Evolutionary conservation across 441 rosid genomes (phyloP).

Genomic region (Gossypium trilobum): DNA sequence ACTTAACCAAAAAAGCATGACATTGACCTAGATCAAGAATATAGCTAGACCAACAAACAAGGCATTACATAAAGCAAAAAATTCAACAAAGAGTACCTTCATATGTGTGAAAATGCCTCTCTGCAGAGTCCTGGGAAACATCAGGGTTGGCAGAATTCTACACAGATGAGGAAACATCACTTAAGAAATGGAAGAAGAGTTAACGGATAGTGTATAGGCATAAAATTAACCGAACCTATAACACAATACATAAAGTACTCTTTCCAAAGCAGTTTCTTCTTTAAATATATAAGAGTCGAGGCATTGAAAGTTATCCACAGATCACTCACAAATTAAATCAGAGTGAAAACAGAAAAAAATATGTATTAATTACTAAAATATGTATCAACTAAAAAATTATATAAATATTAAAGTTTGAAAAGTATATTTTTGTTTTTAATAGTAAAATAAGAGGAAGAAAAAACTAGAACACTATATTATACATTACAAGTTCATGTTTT

Average conservation of each 20-base stretch:
- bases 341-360: no score
- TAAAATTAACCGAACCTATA: not conserved
- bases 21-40: not conserved
- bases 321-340: no score
- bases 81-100: conserved; percentile 41
- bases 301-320: no score
- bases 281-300: no score
- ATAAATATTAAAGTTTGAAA: not conserved
- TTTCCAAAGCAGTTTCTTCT: no score
- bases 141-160: conserved; percentile 34
- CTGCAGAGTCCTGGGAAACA: conserved; percentile 30
- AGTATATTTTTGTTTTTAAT: not conserved
- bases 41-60: not conserved
- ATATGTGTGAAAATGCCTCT: conserved; percentile 20
- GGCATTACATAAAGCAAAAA: conserved; percentile 6
- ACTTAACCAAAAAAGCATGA: not conserved
- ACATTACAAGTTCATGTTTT: no score
- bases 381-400: no score
- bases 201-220: not conserved
- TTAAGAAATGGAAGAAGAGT: not conserved
- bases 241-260: no score
- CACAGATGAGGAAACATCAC: conserved; percentile 14
- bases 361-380: not conserved
- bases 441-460: not conserved
- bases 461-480: no score